Conservation (phyloP, 1,284 basidiomycete species). For the Leucoagaricus sp. region DNA sequence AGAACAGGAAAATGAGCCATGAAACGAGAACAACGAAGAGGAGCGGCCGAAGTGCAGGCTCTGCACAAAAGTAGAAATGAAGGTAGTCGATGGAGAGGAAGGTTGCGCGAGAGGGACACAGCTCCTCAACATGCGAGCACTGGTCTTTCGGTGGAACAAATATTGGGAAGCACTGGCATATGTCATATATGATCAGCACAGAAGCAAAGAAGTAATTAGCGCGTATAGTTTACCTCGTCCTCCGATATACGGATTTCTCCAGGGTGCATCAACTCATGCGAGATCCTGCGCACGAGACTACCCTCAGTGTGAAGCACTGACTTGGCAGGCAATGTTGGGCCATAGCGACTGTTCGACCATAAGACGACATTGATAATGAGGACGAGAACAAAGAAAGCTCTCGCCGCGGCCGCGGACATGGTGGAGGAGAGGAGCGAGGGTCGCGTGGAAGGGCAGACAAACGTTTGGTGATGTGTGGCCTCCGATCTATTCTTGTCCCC, state of each 20-base stretch:
- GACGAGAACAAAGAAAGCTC: conserved; percentile 49
- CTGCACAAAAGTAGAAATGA: conserved; percentile 67
- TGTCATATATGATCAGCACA: conserved; percentile 2
- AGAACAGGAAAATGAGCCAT: conserved; percentile 86
- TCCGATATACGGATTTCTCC: conserved; percentile 18
- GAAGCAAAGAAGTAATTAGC: neutral
- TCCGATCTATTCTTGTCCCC: too few relatives aligned
- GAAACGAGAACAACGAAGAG: conserved; percentile 63
- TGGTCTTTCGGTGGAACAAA: conserved; percentile 55
- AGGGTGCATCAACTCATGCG: conserved; percentile 36
- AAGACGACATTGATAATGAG: conserved; percentile 58
- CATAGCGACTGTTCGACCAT: conserved; percentile 67
- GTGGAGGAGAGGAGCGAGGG: conserved; percentile 18
- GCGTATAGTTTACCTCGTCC: conserved; percentile 28
- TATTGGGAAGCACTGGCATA: conserved; percentile 59
- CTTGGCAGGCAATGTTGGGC: conserved; percentile 31
- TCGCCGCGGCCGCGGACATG: conserved; percentile 43
- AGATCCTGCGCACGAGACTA: conserved; percentile 42
- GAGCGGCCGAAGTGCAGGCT: conserved; percentile 51
- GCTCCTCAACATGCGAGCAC: conserved; percentile 58
- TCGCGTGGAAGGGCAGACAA: conserved; percentile 15
- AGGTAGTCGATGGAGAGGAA: conserved; percentile 73
- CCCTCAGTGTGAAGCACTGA: conserved; percentile 25
- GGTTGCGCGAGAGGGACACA: conserved; percentile 58
- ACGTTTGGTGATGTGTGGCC: too few relatives aligned